Base-by-base conservation (phyloP, 257 asterid species). In the Forsythia suspensa region DNA sequence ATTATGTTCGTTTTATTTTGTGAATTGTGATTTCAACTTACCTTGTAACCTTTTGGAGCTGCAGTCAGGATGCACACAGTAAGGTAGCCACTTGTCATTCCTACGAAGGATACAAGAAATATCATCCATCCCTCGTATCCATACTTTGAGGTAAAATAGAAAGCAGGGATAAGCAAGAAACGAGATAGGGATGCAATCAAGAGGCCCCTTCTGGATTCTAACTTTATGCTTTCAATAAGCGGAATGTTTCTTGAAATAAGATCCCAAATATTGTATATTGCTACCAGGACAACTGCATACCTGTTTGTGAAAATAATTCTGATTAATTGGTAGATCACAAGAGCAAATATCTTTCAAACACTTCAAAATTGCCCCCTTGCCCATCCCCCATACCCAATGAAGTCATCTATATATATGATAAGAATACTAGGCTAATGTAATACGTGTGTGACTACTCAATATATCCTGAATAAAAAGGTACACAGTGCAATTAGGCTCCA, bases 71-170 rank as follows among this genome's bases (percentile, higher is more conserved):
- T 78, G 55, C 87, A 85, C 1, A 88, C 91, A 3, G 87, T 85
- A 71, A 86, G 87, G 63, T 82, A 82, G 7, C 91, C 90, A 66
- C 86, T 86, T 57, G 85, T 82, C 24, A 88, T 72, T 59, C 91
- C 91, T 38, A 86, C 29, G 79, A 88, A 41, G 36, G 88, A 88
- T 13, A 80, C 79, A 38, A 88, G 84, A 77, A 82, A 44, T 78
- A 86, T 82, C 91, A 88, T 88, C 88, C 88, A 84, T 15, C 90
- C 90, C 8, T 88, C 89, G 77, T 88, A 86, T 24, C 81, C 91
- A 21, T 88, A 88, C 65, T 85, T 85, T 16, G 91, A 83, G 40
- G 86, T 81, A 76, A 87, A 87, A 51, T 87, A 87, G 75, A 87
- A 87, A 68, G 83, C 84, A 1, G 87, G 91, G 61, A 87, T 72